Evolutionary conservation across 148 eudicot species (phyloP), one percentile per base, ranked within the genome.

Genomic region (Silene conica): DNA sequence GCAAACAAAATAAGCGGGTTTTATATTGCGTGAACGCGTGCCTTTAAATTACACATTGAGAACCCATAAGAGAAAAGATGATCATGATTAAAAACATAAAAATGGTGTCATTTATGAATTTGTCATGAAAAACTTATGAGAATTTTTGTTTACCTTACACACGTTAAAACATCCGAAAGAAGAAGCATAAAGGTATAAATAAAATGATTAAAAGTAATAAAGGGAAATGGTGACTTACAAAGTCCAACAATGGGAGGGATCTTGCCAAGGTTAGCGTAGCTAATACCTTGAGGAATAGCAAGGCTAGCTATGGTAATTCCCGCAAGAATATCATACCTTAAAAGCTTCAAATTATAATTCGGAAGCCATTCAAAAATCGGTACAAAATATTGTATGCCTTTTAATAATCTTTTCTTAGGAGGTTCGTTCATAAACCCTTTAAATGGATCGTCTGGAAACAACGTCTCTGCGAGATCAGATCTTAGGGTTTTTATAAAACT

Each of bases 221-320:
- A 28, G 66, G 66, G 18, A 13, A 59, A 18, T 9, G 26, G 26
- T 19, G 15, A 52, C 98, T 87, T 87, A 94, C 98, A 94, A 1
- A 94, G 89, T 48, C 98, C 98, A 46, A 91, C 67, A 23, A 94
- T 79, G 6, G 97, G 98, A 76, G 96, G 92, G 60, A 94, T 26
- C 14, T 77, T 79, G 69, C 92, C 89, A 60, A 94, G 97, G 65
- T 94, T 91, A 26, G 98, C 98, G 11, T 94, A 94, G 81, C 98
- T 94, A 74, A 94, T 92, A 31, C 98, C 98, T 63, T 94, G 98
- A 1, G 98, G 98, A 41, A 94, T 94, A 20, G 98, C 98, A 38
- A 94, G 93, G 78, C 97, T 95, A 45, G 98, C 93, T 59, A 92
- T 85, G 62, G 98, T 95, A 55, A 95, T 75, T 3, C 98, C 98